Evolutionary conservation across 208 protist genomes (phyloP), one percentile per base, ranked within the genome.

Genomic region (Naegleria lovaniensis): DNA sequence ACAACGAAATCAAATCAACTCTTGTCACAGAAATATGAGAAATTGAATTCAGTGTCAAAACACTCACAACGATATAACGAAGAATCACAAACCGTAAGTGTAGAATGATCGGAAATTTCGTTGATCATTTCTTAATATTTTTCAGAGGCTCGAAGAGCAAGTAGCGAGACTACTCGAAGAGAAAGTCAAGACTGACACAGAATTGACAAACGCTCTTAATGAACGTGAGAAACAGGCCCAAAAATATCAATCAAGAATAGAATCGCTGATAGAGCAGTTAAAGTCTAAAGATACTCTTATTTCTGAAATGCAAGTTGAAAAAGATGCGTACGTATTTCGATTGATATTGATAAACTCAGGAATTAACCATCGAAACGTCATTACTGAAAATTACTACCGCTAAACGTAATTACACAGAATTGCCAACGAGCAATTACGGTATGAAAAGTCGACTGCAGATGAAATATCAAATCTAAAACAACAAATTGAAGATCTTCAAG

Each of bases 241-340:
- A 55, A 38, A 89, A 22, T 67, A 55, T 29, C 48, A 89, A 89
- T 36, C 9, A 4, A 36, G 41, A 40, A 41, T 88, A 38, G 85
- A 88, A 19, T 9, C 33, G 4, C n/a, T 88, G 11, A 67, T 89
- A 67, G 36, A 89, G n/a, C 85, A 89, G 39, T 75, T 89, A 22
- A 89, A 89, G 40, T 9, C 19, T 4, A 89, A 89, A 40, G 85
- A 89, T 67, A 19, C 5, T 25, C 1, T 41, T 7, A 22, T 89
- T 5, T 41, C 48, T 29, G 48, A 89, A 33, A 52, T 89, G 41
- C 22, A 41, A 67, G 25, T 4, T 9, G 48, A 89, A 89, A 67
- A 40, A 89, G n/a, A 67, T 33, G 9, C 25, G 67, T 79, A 79
- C 1, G 67, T 79, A 36, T 79, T 79, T 36, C n/a, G 2, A 75